A percentile compares a stretch with the other conserved stretches of the same genome.
phyloP scores from a whole-genome alignment of 371 early-diverging fungal genomes.

The Syncephalastrum sp. region DNA sequence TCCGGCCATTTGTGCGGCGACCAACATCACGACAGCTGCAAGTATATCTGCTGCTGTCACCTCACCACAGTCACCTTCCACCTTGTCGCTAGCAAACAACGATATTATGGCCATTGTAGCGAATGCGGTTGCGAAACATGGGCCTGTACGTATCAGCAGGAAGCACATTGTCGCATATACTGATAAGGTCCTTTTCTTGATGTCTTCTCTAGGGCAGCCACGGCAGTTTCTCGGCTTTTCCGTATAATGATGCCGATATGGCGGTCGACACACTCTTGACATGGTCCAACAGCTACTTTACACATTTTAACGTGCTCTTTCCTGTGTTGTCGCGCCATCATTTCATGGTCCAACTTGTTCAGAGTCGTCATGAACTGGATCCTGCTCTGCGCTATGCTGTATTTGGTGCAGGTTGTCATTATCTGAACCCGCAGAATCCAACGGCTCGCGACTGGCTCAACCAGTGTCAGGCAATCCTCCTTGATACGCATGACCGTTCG shows the following conservation, averaged over 20 bases:
- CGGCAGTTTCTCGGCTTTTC: constrained; percentile 20
- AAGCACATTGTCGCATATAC: constrained; percentile 5
- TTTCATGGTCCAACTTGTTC: constrained; percentile 24
- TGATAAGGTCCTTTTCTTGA: constrained; percentile 44
- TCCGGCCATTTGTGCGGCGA: background rate
- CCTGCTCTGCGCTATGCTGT: constrained; percentile 36
- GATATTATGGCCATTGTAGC: constrained; percentile 4
- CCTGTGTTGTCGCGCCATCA: constrained; percentile 39
- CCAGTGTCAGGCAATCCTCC: constrained; percentile 3
- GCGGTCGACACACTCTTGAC: constrained; percentile 12
- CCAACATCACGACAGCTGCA: constrained; percentile 9
- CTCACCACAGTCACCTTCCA: constrained; percentile 9
- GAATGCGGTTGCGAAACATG: constrained; percentile 5
- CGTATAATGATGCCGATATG: constrained; percentile 6
- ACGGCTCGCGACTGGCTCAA: constrained; percentile 6
- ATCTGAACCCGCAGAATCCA: constrained; percentile 11
- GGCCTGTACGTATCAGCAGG: constrained; percentile 30
- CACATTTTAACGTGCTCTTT: constrained; percentile 42
- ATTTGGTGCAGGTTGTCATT: constrained; percentile 29
- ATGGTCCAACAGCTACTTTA: constrained; percentile 32
- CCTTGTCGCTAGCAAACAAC: constrained; percentile 11
- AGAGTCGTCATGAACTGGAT: constrained; percentile 14
- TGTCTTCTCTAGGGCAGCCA: constrained; percentile 39
- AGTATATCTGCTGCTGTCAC: constrained; percentile 8
- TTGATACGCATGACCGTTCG: background rate